Percentiles rank a stretch among this genome's conserved stretches.
These are phyloP conservation scores for Debaryomycetaceae sp. DNA, from an alignment of 1,139 yeast species.

Conservation along the genomic window DNA sequence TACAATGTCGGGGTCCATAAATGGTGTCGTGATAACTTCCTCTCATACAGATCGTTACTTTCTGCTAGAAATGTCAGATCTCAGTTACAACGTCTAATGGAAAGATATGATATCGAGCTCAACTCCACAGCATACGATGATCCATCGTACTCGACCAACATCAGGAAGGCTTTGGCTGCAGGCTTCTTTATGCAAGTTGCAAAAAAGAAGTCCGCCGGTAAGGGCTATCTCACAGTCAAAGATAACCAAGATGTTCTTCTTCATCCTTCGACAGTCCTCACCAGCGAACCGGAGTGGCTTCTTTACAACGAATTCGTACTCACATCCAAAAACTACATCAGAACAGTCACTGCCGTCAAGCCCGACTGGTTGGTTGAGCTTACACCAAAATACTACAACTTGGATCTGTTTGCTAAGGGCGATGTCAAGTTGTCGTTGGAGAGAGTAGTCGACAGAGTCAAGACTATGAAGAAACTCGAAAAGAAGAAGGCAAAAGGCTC, in stretches of 20 bases:
- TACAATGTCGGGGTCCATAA: conserved; percentile 54
- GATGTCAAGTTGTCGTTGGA: conserved; percentile 81
- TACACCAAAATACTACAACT: conserved; percentile 81
- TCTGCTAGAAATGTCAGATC: conserved; percentile 83
- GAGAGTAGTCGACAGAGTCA: conserved; percentile 54
- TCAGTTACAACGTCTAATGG: conserved; percentile 84
- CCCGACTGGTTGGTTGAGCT: conserved; percentile 90
- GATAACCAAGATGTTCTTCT: conserved; percentile 94
- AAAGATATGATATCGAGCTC: conserved; percentile 69
- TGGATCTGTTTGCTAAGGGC: conserved; percentile 73
- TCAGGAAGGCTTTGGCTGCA: conserved; percentile 82
- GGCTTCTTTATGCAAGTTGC: conserved; percentile 99
- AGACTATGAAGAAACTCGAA: conserved; percentile 37
- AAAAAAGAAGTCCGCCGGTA: conserved; percentile 69
- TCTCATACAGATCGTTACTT: conserved; percentile 76
- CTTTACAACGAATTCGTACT: conserved; percentile 92
- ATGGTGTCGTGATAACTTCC: conserved; percentile 92
- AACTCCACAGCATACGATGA: conserved; percentile 69
- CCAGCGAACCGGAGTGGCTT: conserved; percentile 88
- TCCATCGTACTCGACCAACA: conserved; percentile 64
- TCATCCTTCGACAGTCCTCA: conserved; percentile 89
- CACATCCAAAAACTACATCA: conserved; percentile 87
- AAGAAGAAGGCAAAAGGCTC: conserved; percentile 16
- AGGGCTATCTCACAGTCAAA: conserved; percentile 80
- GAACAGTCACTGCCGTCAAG: conserved; percentile 89